These are phyloP conservation scores for Fusarium beomiforme DNA, from an alignment of 2,329 filamentous ascomycete species.

Conservation along the genomic window DNA sequence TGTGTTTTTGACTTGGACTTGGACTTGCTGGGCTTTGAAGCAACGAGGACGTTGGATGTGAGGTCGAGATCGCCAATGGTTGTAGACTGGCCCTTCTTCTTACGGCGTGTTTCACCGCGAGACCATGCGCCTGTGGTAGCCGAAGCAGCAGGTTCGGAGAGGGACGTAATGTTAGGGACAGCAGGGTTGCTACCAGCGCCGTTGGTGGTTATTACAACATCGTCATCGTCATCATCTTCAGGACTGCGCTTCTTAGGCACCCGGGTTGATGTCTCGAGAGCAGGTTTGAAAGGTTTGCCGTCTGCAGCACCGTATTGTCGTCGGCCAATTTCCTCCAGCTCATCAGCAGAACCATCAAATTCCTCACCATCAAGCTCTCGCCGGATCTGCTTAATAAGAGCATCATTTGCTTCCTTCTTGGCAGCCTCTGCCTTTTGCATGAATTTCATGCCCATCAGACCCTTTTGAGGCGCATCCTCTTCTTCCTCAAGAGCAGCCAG, in stretches of 20 bases:
- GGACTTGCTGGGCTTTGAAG: slow-evolving; percentile 44
- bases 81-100: slow-evolving; percentile 49
- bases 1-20: slow-evolving; percentile 43
- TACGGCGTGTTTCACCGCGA: slow-evolving; percentile 49
- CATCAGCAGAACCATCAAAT: slow-evolving; percentile 61
- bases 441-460: slow-evolving; percentile 87
- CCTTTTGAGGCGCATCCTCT: slow-evolving; percentile 67
- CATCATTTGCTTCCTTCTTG: slow-evolving; percentile 82
- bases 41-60: slow-evolving; percentile 48
- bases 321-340: slow-evolving; percentile 72
- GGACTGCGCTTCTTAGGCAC: slow-evolving; percentile 44
- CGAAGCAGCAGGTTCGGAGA: slow-evolving; percentile 31
- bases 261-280: slow-evolving; percentile 44
- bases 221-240: slow-evolving; percentile 35
- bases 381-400: slow-evolving; percentile 74
- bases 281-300: slow-evolving; percentile 45
- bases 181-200: slow-evolving; percentile 23
- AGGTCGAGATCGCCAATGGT: slow-evolving; percentile 54
- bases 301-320: slow-evolving; percentile 69
- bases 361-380: slow-evolving; percentile 75
- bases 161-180: slow-evolving; percentile 32
- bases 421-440: slow-evolving; percentile 90
- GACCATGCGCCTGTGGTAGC: slow-evolving; percentile 56
- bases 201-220: slow-evolving; percentile 44
- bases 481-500: slow-evolving; percentile 56